Evolutionary conservation across 768 basidiomycete species (phyloP).

Genomic region (Leucocoprinus sp.): DNA sequence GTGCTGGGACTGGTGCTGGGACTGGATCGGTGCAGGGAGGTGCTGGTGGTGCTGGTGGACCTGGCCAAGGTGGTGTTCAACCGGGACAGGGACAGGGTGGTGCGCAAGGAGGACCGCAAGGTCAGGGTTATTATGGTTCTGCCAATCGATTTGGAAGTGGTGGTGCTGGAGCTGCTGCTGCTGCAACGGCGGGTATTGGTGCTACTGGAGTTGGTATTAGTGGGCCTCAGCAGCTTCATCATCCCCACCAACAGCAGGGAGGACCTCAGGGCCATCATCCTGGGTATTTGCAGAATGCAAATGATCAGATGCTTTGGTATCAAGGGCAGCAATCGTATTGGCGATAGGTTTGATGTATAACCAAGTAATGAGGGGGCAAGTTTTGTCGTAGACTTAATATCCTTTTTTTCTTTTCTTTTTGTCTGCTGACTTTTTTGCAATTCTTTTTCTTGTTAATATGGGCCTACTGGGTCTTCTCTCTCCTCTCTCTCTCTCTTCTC

Average conservation of each 20-base stretch:
- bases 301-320: constrained; percentile 63
- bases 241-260: constrained; percentile 20
- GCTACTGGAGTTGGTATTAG: constrained; percentile 28
- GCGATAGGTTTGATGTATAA: constrained; percentile 31
- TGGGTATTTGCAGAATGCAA: constrained; percentile 56
- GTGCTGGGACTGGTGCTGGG: too few species aligned
- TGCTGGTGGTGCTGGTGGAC: too few species aligned
- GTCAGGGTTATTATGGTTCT: constrained; percentile 42
- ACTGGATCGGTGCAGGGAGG: too few species aligned
- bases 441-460: constrained; percentile 3
- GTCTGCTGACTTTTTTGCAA: background rate
- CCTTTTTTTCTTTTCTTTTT: background rate
- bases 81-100: constrained; percentile 24
- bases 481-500: background rate
- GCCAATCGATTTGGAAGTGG: constrained; percentile 36
- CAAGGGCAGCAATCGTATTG: constrained; percentile 60
- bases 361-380: background rate
- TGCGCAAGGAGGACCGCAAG: constrained; percentile 42
- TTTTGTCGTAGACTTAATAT: background rate
- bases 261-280: constrained; percentile 46
- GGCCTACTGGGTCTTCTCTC: constrained; percentile 1
- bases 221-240: constrained; percentile 36
- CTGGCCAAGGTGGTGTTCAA: constrained; percentile 31
- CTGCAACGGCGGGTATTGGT: too few species aligned
- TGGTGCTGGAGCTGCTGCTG: constrained; percentile 15